These are phyloP conservation scores for Moesziomyces parantarcticus DNA, from an alignment of 1,284 basidiomycete species.

Conservation along the genomic window DNA sequence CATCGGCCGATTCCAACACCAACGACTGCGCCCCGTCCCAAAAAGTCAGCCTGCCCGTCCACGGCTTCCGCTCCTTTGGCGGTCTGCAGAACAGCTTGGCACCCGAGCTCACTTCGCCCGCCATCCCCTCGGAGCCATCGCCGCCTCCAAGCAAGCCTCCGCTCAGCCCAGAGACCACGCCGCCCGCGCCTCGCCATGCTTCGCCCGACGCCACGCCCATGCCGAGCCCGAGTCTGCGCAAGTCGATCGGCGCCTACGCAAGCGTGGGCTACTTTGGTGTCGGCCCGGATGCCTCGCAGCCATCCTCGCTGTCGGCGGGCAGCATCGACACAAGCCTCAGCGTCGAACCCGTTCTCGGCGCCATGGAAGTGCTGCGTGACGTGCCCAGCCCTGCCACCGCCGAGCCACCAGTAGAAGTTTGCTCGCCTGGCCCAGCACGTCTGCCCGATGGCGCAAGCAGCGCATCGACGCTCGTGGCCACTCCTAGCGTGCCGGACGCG, in stretches of 20 bases:
- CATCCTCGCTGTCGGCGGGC: background rate
- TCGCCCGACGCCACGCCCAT: conserved; percentile 58
- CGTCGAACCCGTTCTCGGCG: conserved; percentile 5
- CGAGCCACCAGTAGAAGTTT: conserved; percentile 8
- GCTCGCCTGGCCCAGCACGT: background rate
- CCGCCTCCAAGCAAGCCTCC: background rate
- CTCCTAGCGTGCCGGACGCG: conserved; percentile 10
- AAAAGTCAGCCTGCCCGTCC: conserved; percentile 50
- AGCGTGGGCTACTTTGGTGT: conserved; percentile 42
- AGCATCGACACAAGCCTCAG: background rate
- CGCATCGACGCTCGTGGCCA: conserved; percentile 3
- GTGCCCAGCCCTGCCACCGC: background rate
- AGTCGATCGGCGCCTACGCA: conserved; percentile 29
- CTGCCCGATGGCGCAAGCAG: conserved; percentile 3
- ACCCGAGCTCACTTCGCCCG: conserved; percentile 9
- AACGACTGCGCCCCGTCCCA: conserved; percentile 14
- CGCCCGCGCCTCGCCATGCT: conserved; percentile 23
- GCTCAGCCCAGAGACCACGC: conserved; percentile 20
- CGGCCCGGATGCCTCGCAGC: conserved; percentile 2
- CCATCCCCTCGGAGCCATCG: background rate
- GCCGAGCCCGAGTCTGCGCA: conserved; percentile 56
- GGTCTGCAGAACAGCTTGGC: conserved; percentile 44
- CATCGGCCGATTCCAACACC: conserved; percentile 3
- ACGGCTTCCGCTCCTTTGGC: conserved; percentile 60
- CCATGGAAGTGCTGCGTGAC: conserved; percentile 32